Conservation (phyloP, 1,139 yeast genomes). For the Protomyces macrosporus region DNA sequence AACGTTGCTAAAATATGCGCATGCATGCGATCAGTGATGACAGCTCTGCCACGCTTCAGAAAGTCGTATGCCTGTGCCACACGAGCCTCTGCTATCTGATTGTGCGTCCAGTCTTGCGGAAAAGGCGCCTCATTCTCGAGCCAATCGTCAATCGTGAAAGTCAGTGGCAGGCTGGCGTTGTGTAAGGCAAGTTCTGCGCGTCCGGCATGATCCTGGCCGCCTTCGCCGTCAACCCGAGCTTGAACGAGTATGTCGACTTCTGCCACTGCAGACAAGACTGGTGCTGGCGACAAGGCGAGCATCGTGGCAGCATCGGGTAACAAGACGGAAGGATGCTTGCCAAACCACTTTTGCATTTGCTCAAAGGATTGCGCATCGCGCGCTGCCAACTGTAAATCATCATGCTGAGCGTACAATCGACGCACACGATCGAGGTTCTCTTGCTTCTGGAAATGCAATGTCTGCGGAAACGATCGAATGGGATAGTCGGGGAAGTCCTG, state of each 20-base stretch:
- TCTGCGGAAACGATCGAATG: slow-evolving; percentile 8
- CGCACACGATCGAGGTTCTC: neutral
- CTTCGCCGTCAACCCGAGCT: neutral
- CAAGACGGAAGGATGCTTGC: neutral
- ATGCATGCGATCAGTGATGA: slow-evolving; percentile 17
- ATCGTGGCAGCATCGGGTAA: neutral
- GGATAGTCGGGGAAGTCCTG: slow-evolving; percentile 3
- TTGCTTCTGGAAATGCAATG: neutral
- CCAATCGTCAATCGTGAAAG: slow-evolving; percentile 13
- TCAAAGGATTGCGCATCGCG: slow-evolving; percentile 9
- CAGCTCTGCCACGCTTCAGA: neutral
- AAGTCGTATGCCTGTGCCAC: neutral
- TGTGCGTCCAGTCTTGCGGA: neutral
- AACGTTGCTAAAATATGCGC: slow-evolving; percentile 9
- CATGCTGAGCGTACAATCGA: neutral
- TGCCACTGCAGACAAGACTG: neutral
- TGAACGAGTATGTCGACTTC: neutral
- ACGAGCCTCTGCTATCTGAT: neutral
- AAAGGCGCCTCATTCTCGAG: neutral
- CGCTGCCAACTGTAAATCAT: slow-evolving; percentile 5
- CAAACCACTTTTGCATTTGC: neutral
- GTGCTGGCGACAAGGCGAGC: neutral
- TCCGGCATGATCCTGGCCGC: neutral
- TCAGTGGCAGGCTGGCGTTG: neutral
- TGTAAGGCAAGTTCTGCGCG: too few relatives aligned